Conservation (phyloP, 371 early-diverging fungal species). For the Zychaea mexicana region DNA sequence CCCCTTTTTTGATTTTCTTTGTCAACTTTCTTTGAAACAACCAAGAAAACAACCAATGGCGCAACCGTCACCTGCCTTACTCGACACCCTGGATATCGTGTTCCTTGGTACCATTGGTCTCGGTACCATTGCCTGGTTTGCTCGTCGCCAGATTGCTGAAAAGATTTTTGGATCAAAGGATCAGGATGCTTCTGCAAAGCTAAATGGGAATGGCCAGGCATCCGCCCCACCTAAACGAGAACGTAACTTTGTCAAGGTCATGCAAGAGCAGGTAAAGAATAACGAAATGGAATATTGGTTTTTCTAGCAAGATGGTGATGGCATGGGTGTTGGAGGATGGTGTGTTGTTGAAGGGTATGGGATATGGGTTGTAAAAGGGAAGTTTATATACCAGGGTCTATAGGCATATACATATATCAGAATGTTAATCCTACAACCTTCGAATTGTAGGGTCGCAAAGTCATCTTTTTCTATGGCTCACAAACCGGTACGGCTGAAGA, state of each 20-base stretch:
- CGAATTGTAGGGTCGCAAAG: constrained; percentile 62
- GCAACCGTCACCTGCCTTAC: constrained; percentile 23
- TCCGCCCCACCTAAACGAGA: constrained; percentile 29
- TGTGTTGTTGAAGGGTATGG: not conserved
- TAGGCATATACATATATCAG: no score
- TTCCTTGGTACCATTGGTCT: constrained; percentile 55
- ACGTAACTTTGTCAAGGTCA: constrained; percentile 67
- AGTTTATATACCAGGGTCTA: no score
- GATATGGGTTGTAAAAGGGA: not conserved
- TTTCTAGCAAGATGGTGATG: no score
- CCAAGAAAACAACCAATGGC: no score
- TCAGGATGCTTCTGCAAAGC: constrained; percentile 16
- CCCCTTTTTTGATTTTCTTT: not conserved
- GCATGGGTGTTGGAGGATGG: no score
- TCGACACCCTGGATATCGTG: constrained; percentile 51
- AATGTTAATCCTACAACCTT: no score
- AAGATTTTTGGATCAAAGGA: constrained; percentile 20
- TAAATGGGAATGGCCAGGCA: constrained; percentile 13
- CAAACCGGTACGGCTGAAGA: constrained; percentile 98
- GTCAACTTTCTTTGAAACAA: not conserved
- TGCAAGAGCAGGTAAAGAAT: constrained; percentile 58
- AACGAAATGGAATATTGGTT: not conserved
- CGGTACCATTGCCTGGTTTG: constrained; percentile 52
- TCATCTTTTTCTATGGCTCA: constrained; percentile 89
- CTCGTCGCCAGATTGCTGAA: constrained; percentile 33